Base-by-base conservation (phyloP, 257 asterid species). In the Mentha longifolia region DNA sequence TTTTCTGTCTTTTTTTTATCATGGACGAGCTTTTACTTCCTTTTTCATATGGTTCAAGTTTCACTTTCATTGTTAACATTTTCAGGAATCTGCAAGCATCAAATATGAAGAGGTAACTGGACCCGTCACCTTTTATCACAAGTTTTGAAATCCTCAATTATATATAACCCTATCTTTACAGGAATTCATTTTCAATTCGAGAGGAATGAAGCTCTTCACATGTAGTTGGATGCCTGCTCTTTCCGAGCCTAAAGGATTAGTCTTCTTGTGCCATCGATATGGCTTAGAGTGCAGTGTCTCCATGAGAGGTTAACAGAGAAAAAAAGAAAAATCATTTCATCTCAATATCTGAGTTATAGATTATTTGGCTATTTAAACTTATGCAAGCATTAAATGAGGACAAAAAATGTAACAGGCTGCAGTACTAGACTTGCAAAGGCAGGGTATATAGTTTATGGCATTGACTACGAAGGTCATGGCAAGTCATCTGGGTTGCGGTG, bases 391-490 rank as follows among this genome's bases (percentile, higher is more conserved):
- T 13, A 3, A 7, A 7, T 7, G 4, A 17, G 58, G 30, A 7
- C 13, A 13, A 6, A 51, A 51, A 9, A 50, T 50, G 25, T 20
- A 6, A 20, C 68, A 88, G 92, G 76, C 9, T 68, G 82, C 56
- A 92, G 79, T 25, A 60, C 55, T 58, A 67, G 90, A 66, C 78
- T 88, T 20, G 87, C 85, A 16, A 79, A 68, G 47, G 83, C 86
- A 11, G 95, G 95, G 0, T 88, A 71, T 77, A 89, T 77, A 67
- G 92, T 86, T 45, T 75, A 86, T 71, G 92, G 89, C 3, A 83
- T 86, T 19, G 95, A 88, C 39, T 88, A 83, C 42, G 85, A 81
- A 75, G 92, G 95, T 2, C 92, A 86, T 78, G 95, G 95, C 55
- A 86, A 86, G 79, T 88, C 92, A 54, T 81, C 83, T 22, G 95